Evolutionary conservation across 768 basidiomycete genomes (phyloP).

Genomic region (Candolleomyces aberdarensis): DNA sequence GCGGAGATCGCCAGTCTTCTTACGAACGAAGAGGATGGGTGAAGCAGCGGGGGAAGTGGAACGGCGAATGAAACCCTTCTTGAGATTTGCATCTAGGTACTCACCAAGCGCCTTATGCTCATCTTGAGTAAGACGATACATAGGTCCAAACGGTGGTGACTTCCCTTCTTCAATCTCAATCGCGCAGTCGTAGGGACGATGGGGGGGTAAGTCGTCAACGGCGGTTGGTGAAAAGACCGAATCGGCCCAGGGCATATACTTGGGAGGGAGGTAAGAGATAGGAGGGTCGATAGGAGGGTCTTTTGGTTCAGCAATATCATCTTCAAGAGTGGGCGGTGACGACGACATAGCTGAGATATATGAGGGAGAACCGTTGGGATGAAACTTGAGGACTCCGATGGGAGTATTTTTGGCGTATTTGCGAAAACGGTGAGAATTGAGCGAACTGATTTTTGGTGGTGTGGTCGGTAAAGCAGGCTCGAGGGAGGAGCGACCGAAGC

Average conservation of each 20-base stretch:
- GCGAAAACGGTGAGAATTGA: constrained; percentile 13
- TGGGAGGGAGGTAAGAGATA: background rate
- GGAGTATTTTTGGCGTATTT: constrained; percentile 18
- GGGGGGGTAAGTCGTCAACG: constrained; percentile 4
- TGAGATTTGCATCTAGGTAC: constrained; percentile 31
- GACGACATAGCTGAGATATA: constrained; percentile 12
- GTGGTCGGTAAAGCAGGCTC: constrained; percentile 2
- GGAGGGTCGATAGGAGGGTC: constrained; percentile 1
- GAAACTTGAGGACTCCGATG: constrained; percentile 4
- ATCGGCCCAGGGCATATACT: constrained; percentile 3
- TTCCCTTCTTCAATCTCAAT: constrained; percentile 12
- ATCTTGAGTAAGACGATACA: constrained; percentile 15
- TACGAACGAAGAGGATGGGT: constrained; percentile 31
- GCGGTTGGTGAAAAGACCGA: constrained; percentile 1
- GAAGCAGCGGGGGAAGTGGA: constrained; percentile 28
- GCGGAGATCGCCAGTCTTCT: constrained; percentile 30
- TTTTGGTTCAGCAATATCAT: no score
- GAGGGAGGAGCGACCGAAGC: constrained; percentile 17
- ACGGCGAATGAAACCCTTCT: constrained; percentile 31
- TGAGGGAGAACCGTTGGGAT: constrained; percentile 12
- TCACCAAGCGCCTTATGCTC: constrained; percentile 31
- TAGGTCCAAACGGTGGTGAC: constrained; percentile 9
- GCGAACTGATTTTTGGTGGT: constrained; percentile 13
- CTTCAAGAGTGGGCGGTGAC: background rate
- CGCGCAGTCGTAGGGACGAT: constrained; percentile 8